A percentile compares a stretch with the other conserved stretches of the same genome.
Conservation (phyloP, 2,329 filamentous ascomycete genomes). For the Xylariaceae sp. region DNA sequence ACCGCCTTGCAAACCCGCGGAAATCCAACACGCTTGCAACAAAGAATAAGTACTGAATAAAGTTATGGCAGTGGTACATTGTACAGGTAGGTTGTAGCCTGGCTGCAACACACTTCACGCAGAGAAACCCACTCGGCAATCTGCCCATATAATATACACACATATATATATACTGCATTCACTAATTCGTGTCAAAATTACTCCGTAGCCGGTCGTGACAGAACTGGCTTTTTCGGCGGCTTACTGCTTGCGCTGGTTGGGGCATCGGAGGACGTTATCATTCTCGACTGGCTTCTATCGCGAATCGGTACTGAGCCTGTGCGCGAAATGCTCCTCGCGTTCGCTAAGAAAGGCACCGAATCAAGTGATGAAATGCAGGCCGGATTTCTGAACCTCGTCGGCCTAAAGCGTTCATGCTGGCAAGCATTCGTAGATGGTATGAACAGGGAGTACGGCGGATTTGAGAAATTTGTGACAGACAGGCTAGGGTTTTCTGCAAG, state of each 20-base stretch:
- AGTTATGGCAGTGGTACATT: constrained; percentile 42
- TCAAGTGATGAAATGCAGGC: constrained; percentile 37
- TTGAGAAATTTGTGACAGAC: constrained; percentile 44
- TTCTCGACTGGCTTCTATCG: constrained; percentile 51
- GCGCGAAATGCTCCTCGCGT: constrained; percentile 43
- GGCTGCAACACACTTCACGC: no score
- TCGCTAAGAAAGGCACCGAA: constrained; percentile 37
- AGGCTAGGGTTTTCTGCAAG: constrained; percentile 43
- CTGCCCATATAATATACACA: background rate
- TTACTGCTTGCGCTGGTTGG: constrained; percentile 50
- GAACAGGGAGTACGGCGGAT: constrained; percentile 43
- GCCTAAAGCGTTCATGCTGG: constrained; percentile 42
- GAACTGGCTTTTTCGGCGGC: constrained; percentile 49
- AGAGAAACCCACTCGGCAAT: no score
- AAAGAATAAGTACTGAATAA: no score
- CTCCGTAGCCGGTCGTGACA: constrained; percentile 47
- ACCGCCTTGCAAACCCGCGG: no score
- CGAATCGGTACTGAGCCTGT: constrained; percentile 50
- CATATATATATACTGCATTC: background rate
- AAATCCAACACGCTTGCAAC: no score
- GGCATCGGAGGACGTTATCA: constrained; percentile 37
- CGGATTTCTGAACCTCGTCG: constrained; percentile 47
- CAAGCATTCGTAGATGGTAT: constrained; percentile 42
- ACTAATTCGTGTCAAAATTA: no score
- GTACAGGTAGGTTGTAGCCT: constrained; percentile 40